Conservation (phyloP, 169 alveolate genomes). For the Plasmodium fragile region DNA sequence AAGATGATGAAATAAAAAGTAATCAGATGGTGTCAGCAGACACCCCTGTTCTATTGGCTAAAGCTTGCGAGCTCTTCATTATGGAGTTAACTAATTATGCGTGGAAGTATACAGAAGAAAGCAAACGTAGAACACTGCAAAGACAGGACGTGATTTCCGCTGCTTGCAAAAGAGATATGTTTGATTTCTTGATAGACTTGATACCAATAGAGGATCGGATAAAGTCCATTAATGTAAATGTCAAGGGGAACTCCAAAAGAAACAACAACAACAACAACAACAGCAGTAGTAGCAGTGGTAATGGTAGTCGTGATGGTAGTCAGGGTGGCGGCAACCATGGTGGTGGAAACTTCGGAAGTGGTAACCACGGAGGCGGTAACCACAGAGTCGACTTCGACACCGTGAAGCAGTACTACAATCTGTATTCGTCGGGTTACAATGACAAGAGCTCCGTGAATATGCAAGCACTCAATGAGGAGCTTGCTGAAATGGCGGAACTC, state of each 20-base stretch:
- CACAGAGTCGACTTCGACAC: slow-evolving; percentile 20
- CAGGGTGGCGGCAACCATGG: neutral
- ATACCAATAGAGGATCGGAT: slow-evolving; percentile 62
- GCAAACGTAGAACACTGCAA: slow-evolving; percentile 93
- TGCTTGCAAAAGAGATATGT: slow-evolving; percentile 91
- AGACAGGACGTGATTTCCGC: slow-evolving; percentile 89
- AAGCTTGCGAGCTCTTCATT: slow-evolving; percentile 97
- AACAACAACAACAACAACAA: neutral
- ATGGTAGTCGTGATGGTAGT: neutral
- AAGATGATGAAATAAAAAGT: slow-evolving; percentile 95
- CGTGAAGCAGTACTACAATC: slow-evolving; percentile 48
- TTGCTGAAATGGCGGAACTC: neutral
- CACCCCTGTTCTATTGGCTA: slow-evolving; percentile 96
- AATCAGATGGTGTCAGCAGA: slow-evolving; percentile 95
- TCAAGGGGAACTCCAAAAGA: slow-evolving; percentile 9
- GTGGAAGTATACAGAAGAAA: slow-evolving; percentile 93
- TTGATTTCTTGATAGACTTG: slow-evolving; percentile 92
- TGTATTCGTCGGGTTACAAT: neutral
- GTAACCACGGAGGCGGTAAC: neutral
- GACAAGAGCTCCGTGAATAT: neutral
- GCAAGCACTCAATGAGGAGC: neutral
- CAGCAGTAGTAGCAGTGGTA: neutral
- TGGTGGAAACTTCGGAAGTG: neutral
- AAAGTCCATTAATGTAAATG: slow-evolving; percentile 31
- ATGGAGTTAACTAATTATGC: slow-evolving; percentile 95